Evolutionary conservation across 2,329 filamentous ascomycete species (phyloP), one percentile per base, ranked within the genome.

Genomic region (Leptographium galeiforme): DNA sequence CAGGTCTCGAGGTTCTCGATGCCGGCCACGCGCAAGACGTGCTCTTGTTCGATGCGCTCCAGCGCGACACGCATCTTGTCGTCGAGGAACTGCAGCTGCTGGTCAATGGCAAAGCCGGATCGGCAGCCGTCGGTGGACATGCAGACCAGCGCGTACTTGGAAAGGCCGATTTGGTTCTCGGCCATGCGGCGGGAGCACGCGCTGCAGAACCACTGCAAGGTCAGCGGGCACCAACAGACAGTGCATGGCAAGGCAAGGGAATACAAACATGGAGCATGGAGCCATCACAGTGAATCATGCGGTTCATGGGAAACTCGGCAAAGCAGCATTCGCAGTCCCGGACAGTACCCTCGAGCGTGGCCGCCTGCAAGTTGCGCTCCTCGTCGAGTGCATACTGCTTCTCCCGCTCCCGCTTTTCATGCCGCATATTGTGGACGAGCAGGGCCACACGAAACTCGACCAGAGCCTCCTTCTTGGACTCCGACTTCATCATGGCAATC

Each of bases 321-420:
- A 78, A 93, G 66, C 89, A 95, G 62, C 86, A 89, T 45, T 74
- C 76, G 60, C 85, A 94, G 59, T 91, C 86, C 12, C 72, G 66
- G 43, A 84, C 70, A 18, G 76, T 72, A 1, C 81, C 79, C 6
- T 70, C 66, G 1, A 61, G 67, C 55, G 68, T 68, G 25, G 76
- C 73, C n/a, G 56, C 55, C 10, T 61, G 58, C 13, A 72, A 57
- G 51, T 79, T 77, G 1, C 59, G 59, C 33, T 66, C 59, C 55
- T 78, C 70, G 19, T 66, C 63, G 6, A 56, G 54, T 44, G 69
- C 63, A 34, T 64, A 63, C 4, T 59, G 59, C 52, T 48, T 61
- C 52, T 58, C 61, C 41, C 56, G 59, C 10, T 57, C 55, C 12
- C 55, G 52, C 50, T 61, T 57, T 4, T 55, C 56, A 18, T 63